A percentile compares a stretch with the other conserved stretches of the same genome.
phyloP scores from a whole-genome alignment of 345 rosid species.

The Hirschfeldia incana region DNA sequence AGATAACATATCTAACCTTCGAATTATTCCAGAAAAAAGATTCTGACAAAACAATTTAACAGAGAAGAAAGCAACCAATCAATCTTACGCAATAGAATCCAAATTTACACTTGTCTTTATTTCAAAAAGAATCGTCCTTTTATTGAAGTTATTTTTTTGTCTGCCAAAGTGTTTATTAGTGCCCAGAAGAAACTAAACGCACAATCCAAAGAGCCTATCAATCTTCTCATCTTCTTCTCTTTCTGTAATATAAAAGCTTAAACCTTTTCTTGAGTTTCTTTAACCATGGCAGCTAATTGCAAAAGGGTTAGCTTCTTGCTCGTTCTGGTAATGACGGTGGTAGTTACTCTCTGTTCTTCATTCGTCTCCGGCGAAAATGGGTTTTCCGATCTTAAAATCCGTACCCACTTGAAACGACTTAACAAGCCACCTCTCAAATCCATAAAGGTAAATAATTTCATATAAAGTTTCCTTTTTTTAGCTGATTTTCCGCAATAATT shows the following conservation, averaged over 20 bases:
- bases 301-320: conserved; percentile 29
- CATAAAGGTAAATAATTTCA: conserved; percentile 47
- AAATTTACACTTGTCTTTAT: conserved; percentile 35
- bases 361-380: conserved; percentile 5
- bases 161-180: not conserved
- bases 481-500: not conserved
- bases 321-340: conserved; percentile 31
- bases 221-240: not conserved
- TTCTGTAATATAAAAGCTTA: not conserved
- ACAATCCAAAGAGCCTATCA: conserved; percentile 27
- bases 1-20: not conserved
- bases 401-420: conserved; percentile 58
- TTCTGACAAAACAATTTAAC: conserved; percentile 21
- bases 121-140: conserved; percentile 23
- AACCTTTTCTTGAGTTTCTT: conserved; percentile 2
- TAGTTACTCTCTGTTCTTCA: conserved; percentile 13
- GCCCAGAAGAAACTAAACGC: too few species aligned
- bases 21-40: conserved; percentile 27
- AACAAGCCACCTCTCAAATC: conserved; percentile 71
- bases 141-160: conserved; percentile 9
- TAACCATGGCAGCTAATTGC: conserved; percentile 25
- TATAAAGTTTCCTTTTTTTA: not conserved
- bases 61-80: conserved; percentile 31
- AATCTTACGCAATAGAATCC: conserved; percentile 39
- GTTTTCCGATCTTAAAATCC: conserved; percentile 47